A percentile compares a stretch with the other conserved stretches of the same genome.
Evolutionary conservation across 768 basidiomycete genomes (phyloP).

Genomic region (Hericium alpestre): DNA sequence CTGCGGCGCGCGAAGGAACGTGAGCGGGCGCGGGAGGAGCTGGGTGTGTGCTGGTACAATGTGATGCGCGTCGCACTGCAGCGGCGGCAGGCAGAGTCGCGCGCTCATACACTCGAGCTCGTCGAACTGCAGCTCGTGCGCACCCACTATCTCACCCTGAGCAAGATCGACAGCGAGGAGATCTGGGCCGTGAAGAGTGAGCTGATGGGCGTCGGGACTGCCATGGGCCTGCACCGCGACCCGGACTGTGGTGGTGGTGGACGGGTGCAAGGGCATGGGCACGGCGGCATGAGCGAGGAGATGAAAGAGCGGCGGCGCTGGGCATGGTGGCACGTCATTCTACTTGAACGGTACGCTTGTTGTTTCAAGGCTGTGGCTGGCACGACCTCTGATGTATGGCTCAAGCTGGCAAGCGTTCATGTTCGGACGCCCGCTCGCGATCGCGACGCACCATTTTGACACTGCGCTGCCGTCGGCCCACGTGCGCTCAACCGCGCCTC

Average conservation of each 20-base stretch:
- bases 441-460: constrained; percentile 71
- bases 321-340: constrained; percentile 79
- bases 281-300: constrained; percentile 61
- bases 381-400: background rate
- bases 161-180: constrained; percentile 62
- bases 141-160: constrained; percentile 55
- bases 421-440: constrained; percentile 63
- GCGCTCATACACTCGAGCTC: constrained; percentile 51
- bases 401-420: constrained; percentile 70
- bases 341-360: constrained; percentile 53
- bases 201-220: constrained; percentile 54
- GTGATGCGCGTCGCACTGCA: constrained; percentile 56
- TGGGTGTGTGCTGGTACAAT: constrained; percentile 58
- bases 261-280: constrained; percentile 23
- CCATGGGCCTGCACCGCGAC: constrained; percentile 74
- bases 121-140: constrained; percentile 58
- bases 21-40: constrained; percentile 30
- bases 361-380: background rate
- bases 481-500: constrained; percentile 45
- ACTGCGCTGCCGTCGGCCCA: constrained; percentile 58
- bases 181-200: constrained; percentile 64
- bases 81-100: constrained; percentile 42
- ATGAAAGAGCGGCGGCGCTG: constrained; percentile 63
- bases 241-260: constrained; percentile 26
- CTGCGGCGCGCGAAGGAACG: too few species aligned